Conservation (phyloP, 1,284 basidiomycete species). For the Neonothopanus nambi region DNA sequence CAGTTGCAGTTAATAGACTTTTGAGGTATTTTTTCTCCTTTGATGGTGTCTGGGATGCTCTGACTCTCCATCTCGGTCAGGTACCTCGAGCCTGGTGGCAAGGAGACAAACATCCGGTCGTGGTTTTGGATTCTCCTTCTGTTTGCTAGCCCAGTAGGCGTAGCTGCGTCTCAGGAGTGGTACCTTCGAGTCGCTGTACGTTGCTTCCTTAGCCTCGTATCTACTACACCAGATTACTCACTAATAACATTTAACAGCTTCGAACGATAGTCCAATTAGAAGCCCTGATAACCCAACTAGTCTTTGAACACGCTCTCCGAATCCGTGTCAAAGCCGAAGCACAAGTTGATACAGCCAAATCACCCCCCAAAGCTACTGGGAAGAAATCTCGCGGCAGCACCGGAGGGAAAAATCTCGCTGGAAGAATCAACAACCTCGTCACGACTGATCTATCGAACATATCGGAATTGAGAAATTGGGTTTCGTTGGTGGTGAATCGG, state of each 20-base stretch:
- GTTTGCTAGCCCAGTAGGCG: constrained; percentile 32
- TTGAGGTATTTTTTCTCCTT: constrained; percentile 22
- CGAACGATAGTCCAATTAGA: constrained; percentile 54
- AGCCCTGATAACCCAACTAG: constrained; percentile 62
- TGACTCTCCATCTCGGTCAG: constrained; percentile 14
- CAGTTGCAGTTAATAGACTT: constrained; percentile 49
- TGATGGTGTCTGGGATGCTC: background rate
- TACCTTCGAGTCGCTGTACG: constrained; percentile 49
- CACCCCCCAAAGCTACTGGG: background rate
- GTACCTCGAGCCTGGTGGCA: constrained; percentile 45
- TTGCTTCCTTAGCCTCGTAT: background rate
- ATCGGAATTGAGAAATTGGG: background rate
- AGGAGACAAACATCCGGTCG: constrained; percentile 38
- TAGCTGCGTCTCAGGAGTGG: constrained; percentile 41
- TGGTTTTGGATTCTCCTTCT: constrained; percentile 45
- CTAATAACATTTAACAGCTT: constrained; percentile 26
- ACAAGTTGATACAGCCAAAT: constrained; percentile 15
- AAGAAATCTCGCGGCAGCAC: background rate
- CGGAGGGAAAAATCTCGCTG: background rate
- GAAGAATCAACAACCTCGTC: constrained; percentile 7
- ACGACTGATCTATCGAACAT: constrained; percentile 7
- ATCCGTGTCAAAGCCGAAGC: constrained; percentile 46
- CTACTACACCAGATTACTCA: constrained; percentile 1
- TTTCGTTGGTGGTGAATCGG: background rate
- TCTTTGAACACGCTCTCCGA: constrained; percentile 57